Conservation (phyloP, 805 yeast genomes). For the Candida insectalens region DNA sequence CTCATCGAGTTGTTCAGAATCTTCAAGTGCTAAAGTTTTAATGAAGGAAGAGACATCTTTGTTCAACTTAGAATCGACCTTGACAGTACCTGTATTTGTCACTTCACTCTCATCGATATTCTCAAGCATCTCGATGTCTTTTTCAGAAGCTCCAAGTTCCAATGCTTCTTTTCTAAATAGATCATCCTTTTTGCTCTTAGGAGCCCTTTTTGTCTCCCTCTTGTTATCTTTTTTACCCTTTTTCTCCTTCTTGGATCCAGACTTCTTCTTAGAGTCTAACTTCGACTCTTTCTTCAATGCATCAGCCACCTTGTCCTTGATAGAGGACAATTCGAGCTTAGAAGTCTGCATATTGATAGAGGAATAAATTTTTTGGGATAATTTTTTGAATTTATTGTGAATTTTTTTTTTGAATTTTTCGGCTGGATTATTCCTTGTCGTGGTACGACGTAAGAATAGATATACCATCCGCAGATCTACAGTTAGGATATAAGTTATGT, state of each 20-base stretch:
- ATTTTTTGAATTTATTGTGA: too few species aligned
- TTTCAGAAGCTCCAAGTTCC: constrained; percentile 80
- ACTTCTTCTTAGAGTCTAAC: constrained; percentile 11
- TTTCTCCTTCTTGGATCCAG: constrained; percentile 10
- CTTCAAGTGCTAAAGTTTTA: constrained; percentile 55
- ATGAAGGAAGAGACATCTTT: constrained; percentile 53
- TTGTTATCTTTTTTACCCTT: constrained; percentile 12
- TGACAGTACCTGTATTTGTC: too few species aligned
- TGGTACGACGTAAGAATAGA: too few species aligned
- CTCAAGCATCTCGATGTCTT: constrained; percentile 57
- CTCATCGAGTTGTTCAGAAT: constrained; percentile 28
- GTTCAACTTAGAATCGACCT: constrained; percentile 32
- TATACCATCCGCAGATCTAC: too few species aligned
- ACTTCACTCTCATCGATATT: constrained; percentile 36
- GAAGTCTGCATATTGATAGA: constrained; percentile 30
- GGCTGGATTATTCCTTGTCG: too few species aligned
- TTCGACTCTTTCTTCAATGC: constrained; percentile 26
- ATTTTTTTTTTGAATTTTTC: neutral
- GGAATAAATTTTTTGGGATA: too few species aligned
- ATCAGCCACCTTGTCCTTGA: constrained; percentile 54
- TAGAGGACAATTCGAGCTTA: constrained; percentile 40
- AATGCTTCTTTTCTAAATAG: constrained; percentile 61
- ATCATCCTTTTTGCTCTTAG: constrained; percentile 1
- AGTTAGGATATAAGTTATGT: too few species aligned
- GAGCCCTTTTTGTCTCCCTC: neutral